Conservation (phyloP, 345 rosid genomes). For the Pugionium cornutum region DNA sequence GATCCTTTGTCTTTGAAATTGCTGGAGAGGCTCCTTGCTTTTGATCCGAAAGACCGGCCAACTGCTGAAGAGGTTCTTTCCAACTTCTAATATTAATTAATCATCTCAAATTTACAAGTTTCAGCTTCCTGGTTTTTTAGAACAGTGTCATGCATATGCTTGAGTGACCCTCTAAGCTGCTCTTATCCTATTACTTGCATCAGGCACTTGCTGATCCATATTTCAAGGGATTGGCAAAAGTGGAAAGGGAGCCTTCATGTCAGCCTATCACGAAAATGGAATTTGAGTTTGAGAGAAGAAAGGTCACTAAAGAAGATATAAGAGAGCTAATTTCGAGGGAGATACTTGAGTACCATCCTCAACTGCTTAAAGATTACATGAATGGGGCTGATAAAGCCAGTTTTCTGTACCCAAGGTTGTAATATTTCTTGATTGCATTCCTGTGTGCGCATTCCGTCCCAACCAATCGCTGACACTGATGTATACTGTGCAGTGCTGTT, state of each 20-base stretch:
- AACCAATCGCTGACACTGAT: constrained; percentile 20
- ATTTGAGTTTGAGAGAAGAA: constrained; percentile 92
- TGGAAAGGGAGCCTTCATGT: constrained; percentile 93
- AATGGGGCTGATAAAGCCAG: constrained; percentile 83
- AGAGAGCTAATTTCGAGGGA: constrained; percentile 81
- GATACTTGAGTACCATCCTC: constrained; percentile 93
- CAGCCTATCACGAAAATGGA: constrained; percentile 96
- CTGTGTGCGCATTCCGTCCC: constrained; percentile 1
- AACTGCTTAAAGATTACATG: constrained; percentile 75
- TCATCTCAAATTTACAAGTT: background rate
- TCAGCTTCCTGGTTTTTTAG: background rate
- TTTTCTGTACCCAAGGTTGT: constrained; percentile 91
- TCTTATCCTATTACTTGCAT: constrained; percentile 23
- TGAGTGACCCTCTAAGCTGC: background rate
- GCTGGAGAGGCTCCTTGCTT: constrained; percentile 78
- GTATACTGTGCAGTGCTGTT: constrained; percentile 63
- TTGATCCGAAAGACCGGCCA: constrained; percentile 88
- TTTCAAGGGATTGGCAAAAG: constrained; percentile 78
- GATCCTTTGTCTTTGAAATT: constrained; percentile 75
- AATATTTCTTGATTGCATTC: constrained; percentile 16
- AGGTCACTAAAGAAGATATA: constrained; percentile 85
- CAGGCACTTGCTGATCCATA: constrained; percentile 91
- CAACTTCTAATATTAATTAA: constrained; percentile 16
- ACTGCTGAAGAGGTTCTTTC: constrained; percentile 79
- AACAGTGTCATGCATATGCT: background rate